phyloP scores from a whole-genome alignment of 2,329 filamentous ascomycete genomes.

The Phaeoacremonium minimum region DNA sequence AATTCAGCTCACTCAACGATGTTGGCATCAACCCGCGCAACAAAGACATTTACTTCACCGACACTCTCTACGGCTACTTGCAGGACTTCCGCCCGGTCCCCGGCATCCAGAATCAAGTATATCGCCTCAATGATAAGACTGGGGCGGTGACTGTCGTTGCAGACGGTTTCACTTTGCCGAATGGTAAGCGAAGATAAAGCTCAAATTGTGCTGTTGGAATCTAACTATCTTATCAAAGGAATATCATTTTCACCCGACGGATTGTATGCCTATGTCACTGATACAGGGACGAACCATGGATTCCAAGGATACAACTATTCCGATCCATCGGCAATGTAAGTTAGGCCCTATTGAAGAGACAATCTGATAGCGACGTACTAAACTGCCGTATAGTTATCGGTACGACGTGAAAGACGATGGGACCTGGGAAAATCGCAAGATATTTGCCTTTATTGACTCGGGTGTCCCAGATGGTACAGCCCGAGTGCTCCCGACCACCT shows the following conservation, averaged over 20 bases:
- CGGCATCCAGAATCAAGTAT: constrained; percentile 53
- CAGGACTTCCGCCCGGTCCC: constrained; percentile 53
- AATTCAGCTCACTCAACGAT: constrained; percentile 59
- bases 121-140: constrained; percentile 46
- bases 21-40: constrained; percentile 47
- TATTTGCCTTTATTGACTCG: constrained; percentile 48
- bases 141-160: constrained; percentile 51
- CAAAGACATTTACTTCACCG: constrained; percentile 61
- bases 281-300: constrained; percentile 44
- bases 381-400: constrained; percentile 34
- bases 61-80: constrained; percentile 54
- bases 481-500: background rate
- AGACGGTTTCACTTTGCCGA: constrained; percentile 51
- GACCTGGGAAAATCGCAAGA: constrained; percentile 36
- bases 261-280: constrained; percentile 45
- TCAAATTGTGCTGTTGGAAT: no score
- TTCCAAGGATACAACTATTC: constrained; percentile 36
- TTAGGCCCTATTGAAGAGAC: constrained; percentile 9
- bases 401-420: constrained; percentile 35
- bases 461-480: constrained; percentile 51
- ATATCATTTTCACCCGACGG: constrained; percentile 50
- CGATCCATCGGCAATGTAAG: constrained; percentile 42
- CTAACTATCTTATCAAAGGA: constrained; percentile 21
- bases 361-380: no score
- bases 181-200: constrained; percentile 29